Conservation (phyloP, 371 early-diverging fungal genomes). For the Mucor ambiguus region DNA sequence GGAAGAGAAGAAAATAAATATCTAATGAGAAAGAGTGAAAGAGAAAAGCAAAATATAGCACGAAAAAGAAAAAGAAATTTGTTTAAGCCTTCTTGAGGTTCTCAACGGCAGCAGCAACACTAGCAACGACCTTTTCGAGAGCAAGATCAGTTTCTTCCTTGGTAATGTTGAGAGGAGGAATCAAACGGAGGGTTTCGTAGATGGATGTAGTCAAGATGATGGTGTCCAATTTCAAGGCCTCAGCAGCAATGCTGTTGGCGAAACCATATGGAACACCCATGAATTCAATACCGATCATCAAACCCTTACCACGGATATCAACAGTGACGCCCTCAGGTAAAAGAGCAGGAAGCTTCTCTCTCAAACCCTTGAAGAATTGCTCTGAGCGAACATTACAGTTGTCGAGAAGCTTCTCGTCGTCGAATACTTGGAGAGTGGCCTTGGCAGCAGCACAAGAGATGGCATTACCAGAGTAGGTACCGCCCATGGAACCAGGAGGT, state of each 20-base stretch:
- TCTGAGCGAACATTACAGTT: slow-evolving; percentile 51
- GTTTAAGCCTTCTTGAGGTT: slow-evolving; percentile 20
- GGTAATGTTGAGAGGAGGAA: slow-evolving; percentile 60
- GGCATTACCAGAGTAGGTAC: slow-evolving; percentile 56
- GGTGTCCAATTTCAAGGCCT: slow-evolving; percentile 51
- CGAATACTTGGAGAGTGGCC: slow-evolving; percentile 48
- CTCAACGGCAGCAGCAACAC: slow-evolving; percentile 43
- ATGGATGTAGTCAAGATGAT: slow-evolving; percentile 58
- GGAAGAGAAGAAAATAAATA: not conserved
- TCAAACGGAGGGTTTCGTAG: slow-evolving; percentile 59
- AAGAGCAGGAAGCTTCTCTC: slow-evolving; percentile 38
- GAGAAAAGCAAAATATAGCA: not conserved
- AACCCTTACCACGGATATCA: slow-evolving; percentile 60
- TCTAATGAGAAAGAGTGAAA: not conserved
- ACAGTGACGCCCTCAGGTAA: slow-evolving; percentile 43
- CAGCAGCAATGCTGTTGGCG: slow-evolving; percentile 37
- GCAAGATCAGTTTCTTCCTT: slow-evolving; percentile 54
- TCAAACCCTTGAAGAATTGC: slow-evolving; percentile 49
- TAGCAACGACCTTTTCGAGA: slow-evolving; percentile 41
- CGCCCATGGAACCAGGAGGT: slow-evolving; percentile 55
- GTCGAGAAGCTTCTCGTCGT: slow-evolving; percentile 44
- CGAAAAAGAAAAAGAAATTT: not conserved
- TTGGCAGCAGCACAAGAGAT: slow-evolving; percentile 57
- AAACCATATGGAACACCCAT: slow-evolving; percentile 46
- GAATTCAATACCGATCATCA: slow-evolving; percentile 68